A percentile compares a stretch with the other conserved stretches of the same genome.
Evolutionary conservation across 768 basidiomycete species (phyloP).

Genomic region (Coprinopsis strossmayeri): DNA sequence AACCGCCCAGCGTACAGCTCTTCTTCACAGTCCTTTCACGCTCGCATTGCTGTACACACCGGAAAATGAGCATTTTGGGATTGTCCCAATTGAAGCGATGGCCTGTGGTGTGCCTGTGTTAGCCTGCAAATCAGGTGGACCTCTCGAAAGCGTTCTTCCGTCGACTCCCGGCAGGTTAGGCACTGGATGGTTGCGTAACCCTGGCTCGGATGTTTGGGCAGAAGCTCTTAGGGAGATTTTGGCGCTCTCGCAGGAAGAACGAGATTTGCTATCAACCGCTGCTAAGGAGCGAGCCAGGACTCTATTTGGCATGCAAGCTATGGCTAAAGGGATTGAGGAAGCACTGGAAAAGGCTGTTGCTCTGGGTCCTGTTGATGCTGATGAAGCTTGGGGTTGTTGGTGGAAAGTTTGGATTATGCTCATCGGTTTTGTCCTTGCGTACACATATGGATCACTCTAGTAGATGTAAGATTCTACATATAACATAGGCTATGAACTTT

Average conservation of each 20-base stretch:
- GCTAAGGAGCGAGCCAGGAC: conserved; percentile 56
- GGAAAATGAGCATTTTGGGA: conserved; percentile 94
- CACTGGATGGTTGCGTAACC: conserved; percentile 75
- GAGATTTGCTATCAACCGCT: conserved; percentile 42
- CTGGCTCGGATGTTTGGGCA: conserved; percentile 65
- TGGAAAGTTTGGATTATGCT: conserved; percentile 21
- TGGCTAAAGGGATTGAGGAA: conserved; percentile 54
- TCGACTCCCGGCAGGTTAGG: conserved; percentile 27
- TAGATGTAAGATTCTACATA: too few relatives aligned
- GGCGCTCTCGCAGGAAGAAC: conserved; percentile 30
- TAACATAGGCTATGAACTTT: too few relatives aligned
- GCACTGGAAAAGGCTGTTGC: conserved; percentile 47
- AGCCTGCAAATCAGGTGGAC: conserved; percentile 83
- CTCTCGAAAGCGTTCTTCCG: conserved; percentile 72
- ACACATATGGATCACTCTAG: too few relatives aligned
- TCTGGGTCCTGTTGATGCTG: conserved; percentile 38
- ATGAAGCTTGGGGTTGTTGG: conserved; percentile 11
- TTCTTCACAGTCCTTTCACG: conserved; percentile 63
- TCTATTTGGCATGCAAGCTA: conserved; percentile 72
- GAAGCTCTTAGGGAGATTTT: conserved; percentile 58
- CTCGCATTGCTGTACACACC: conserved; percentile 88
- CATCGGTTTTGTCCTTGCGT: conserved; percentile 26
- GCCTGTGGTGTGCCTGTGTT: conserved; percentile 84
- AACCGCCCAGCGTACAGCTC: conserved; percentile 72
- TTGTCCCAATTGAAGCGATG: conserved; percentile 95